Evolutionary conservation across 306 rosid species (phyloP).

Genomic region (Acacia melanoxylon): DNA sequence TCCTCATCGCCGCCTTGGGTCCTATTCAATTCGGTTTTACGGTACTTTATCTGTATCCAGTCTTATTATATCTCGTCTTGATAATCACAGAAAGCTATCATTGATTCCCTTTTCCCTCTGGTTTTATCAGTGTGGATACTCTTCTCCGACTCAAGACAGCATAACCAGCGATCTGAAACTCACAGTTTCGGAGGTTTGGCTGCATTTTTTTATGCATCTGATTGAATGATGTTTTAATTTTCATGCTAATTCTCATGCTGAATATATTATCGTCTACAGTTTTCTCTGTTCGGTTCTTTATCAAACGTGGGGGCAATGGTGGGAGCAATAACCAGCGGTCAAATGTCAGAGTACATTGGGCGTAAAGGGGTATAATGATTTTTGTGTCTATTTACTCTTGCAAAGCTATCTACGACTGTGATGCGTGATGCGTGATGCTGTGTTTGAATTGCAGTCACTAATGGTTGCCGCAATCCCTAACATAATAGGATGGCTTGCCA

Average conservation of each 20-base stretch:
- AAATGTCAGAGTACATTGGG: slow-evolving; percentile 75
- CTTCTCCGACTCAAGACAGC: slow-evolving; percentile 75
- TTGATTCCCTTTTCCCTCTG: not conserved
- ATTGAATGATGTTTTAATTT: not conserved
- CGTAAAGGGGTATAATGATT: slow-evolving; percentile 67
- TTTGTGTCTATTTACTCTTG: not conserved
- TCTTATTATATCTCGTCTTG: not conserved
- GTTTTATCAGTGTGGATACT: slow-evolving; percentile 65
- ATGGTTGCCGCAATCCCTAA: slow-evolving; percentile 77
- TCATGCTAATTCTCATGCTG: not conserved
- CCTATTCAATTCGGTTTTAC: slow-evolving; percentile 93
- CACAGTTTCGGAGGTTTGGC: slow-evolving; percentile 66
- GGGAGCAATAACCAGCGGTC: slow-evolving; percentile 82
- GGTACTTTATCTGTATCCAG: slow-evolving; percentile 15
- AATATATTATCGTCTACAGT: slow-evolving; percentile 42
- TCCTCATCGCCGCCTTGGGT: slow-evolving; percentile 79
- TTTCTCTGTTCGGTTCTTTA: slow-evolving; percentile 72
- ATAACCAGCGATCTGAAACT: slow-evolving; percentile 65
- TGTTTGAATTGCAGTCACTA: slow-evolving; percentile 58
- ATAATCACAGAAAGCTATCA: not conserved
- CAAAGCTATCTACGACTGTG: not conserved
- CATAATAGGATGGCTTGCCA: slow-evolving; percentile 77
- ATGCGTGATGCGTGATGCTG: not conserved
- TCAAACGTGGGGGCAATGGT: slow-evolving; percentile 86
- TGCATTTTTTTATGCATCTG: not conserved